Evolutionary conservation across 805 yeast genomes (phyloP).

Genomic region (Starmerella vaccinii): DNA sequence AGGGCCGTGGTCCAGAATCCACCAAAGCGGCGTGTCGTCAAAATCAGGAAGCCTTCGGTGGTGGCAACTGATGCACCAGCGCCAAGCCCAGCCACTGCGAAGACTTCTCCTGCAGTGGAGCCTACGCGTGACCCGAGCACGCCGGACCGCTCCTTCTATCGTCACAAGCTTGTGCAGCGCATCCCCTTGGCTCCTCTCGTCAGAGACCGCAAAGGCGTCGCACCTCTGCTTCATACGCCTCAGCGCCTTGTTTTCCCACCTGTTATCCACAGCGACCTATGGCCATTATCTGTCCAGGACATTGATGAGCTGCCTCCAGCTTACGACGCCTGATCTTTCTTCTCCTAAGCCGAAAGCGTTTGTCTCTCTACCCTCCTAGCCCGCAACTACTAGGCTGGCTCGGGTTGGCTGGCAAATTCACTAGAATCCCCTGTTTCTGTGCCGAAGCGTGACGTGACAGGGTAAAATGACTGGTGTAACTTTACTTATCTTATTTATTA

Average conservation of each 20-base stretch:
- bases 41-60: conserved; percentile 13
- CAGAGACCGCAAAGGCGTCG: conserved; percentile 5
- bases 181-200: conserved; percentile 3
- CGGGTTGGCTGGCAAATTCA: too few species aligned
- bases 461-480: background rate
- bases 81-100: background rate
- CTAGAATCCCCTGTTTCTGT: too few species aligned
- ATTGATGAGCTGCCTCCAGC: conserved; percentile 23
- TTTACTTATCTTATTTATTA: background rate
- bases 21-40: conserved; percentile 29
- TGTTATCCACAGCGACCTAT: conserved; percentile 1
- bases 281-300: conserved; percentile 9
- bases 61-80: background rate
- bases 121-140: background rate
- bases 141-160: background rate
- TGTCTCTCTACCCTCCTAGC: too few species aligned
- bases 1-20: conserved; percentile 16
- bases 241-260: conserved; percentile 2
- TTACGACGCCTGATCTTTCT: conserved; percentile 14
- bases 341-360: too few species aligned
- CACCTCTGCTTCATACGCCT: conserved; percentile 2
- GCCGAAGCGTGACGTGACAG: too few species aligned
- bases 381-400: too few species aligned
- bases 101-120: background rate
- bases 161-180: background rate